A percentile compares a stretch with the other conserved stretches of the same genome.
These are phyloP conservation scores for Rhizodiscina lignyota DNA, from an alignment of 495 filamentous ascomycete genomes.

Conservation along the genomic window DNA sequence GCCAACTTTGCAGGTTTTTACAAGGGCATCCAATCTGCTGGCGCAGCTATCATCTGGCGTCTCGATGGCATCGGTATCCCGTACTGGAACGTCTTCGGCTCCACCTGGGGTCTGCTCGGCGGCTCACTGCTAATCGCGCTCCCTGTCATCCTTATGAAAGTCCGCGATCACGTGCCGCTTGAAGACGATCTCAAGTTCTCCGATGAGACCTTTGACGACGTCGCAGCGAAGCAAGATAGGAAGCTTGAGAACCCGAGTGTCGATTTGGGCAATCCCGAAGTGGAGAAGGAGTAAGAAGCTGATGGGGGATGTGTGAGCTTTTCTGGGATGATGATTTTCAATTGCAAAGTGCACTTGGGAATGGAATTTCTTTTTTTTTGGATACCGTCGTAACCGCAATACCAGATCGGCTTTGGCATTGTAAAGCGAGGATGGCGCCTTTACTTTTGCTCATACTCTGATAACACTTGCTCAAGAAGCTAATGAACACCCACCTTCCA, in stretches of 20 bases:
- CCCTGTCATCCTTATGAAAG: conserved; percentile 62
- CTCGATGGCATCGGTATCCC: conserved; percentile 42
- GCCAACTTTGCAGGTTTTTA: conserved; percentile 93
- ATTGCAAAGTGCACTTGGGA: no score
- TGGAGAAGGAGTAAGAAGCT: no score
- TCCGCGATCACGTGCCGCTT: conserved; percentile 53
- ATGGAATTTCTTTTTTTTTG: no score
- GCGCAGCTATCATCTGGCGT: conserved; percentile 73
- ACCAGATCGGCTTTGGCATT: no score
- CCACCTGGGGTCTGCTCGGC: conserved; percentile 57
- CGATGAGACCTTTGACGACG: conserved; percentile 60
- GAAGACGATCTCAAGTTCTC: conserved; percentile 72
- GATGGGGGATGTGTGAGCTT: no score
- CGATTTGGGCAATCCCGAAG: no score
- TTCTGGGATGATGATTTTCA: no score
- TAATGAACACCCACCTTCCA: no score
- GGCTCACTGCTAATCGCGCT: conserved; percentile 57
- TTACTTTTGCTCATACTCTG: no score
- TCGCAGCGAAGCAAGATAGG: conserved; percentile 17
- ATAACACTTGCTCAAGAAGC: no score
- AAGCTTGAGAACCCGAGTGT: conserved; percentile 1
- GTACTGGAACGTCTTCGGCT: conserved; percentile 37
- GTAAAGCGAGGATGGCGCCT: no score
- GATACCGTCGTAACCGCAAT: no score
- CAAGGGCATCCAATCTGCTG: conserved; percentile 94